Percentiles rank a stretch among this genome's conserved stretches.
These are phyloP conservation scores for Populus davidiana DNA, from an alignment of 345 rosid genomes.

Conservation along the genomic window DNA sequence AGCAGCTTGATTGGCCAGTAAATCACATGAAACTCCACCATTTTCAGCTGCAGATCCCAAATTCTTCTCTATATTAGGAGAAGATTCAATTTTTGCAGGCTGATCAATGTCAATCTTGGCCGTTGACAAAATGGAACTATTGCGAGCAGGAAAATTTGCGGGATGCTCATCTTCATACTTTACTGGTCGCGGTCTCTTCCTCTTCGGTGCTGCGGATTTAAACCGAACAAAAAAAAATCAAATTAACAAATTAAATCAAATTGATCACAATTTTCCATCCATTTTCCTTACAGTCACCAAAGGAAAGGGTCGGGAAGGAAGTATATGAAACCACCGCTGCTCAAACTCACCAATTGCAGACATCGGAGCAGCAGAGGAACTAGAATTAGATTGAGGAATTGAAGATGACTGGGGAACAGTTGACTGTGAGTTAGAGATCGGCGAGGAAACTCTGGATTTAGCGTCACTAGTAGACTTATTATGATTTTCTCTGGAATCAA, in stretches of 20 bases:
- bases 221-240: background rate
- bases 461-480: constrained; percentile 45
- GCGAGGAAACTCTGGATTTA: constrained; percentile 87
- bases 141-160: constrained; percentile 40
- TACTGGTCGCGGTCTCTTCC: constrained; percentile 81
- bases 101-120: constrained; percentile 57
- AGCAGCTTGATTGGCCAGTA: background rate
- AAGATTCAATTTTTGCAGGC: constrained; percentile 42
- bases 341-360: constrained; percentile 58
- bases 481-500: constrained; percentile 39
- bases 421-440: constrained; percentile 64
- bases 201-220: constrained; percentile 70
- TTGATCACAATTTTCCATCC: constrained; percentile 3
- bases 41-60: constrained; percentile 20
- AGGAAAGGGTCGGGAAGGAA: background rate
- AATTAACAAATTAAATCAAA: background rate
- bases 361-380: constrained; percentile 48
- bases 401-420: constrained; percentile 51
- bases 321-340: background rate
- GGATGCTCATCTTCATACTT: constrained; percentile 81
- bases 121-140: constrained; percentile 40
- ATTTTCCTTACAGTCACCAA: background rate
- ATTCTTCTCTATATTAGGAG: constrained; percentile 42
- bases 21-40: constrained; percentile 11
- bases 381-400: constrained; percentile 51